Evolutionary conservation across 345 rosid genomes (phyloP).

Genomic region (Eucalyptus sp.): DNA sequence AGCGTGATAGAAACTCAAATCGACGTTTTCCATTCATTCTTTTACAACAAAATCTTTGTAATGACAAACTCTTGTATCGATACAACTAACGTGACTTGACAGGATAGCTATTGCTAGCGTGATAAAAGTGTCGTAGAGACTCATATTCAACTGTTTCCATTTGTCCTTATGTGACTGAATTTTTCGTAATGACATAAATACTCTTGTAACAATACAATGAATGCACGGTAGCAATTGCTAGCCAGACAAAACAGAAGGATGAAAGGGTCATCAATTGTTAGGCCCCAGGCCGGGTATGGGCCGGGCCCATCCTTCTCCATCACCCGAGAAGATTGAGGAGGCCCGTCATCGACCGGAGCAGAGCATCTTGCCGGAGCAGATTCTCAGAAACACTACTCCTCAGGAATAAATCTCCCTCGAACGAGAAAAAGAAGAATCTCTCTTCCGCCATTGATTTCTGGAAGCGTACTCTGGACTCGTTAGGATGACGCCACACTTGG

Average conservation of each 20-base stretch:
- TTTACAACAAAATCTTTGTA: not conserved
- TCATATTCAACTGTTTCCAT: not conserved
- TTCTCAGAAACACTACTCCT: not conserved
- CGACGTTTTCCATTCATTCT: not conserved
- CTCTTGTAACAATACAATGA: not conserved
- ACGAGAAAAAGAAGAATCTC: not conserved
- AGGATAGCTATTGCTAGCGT: not conserved
- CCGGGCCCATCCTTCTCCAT: not conserved
- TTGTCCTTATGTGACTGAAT: not conserved
- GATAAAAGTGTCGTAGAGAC: too few relatives aligned
- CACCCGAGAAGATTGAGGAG: not conserved
- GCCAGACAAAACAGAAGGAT: too few relatives aligned
- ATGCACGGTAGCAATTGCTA: not conserved
- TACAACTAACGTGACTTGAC: not conserved
- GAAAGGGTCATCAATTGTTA: not conserved
- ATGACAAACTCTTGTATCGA: accelerated
- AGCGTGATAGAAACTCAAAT: accelerated
- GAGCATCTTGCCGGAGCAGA: not conserved
- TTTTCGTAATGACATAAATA: accelerated
- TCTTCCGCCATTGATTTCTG: not conserved
- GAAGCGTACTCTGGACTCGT: not conserved
- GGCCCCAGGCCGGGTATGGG: not conserved
- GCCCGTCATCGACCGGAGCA: not conserved
- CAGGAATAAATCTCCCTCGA: not conserved
- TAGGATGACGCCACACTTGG: not conserved